Conservation (phyloP, 2,329 filamentous ascomycete genomes). For the Monosporascus sp. region DNA sequence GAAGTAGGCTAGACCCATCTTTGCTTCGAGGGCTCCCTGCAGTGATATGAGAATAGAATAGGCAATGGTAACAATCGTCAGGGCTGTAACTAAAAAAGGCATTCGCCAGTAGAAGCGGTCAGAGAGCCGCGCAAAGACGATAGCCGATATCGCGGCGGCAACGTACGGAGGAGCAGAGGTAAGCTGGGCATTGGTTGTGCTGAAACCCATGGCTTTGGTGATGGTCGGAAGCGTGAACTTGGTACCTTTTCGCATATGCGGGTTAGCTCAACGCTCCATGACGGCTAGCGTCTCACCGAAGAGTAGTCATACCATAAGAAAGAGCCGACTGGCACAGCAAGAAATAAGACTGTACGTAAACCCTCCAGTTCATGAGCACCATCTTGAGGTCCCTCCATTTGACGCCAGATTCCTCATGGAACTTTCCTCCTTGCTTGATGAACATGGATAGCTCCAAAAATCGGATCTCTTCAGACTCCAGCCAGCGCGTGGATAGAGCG, state of each 20-base stretch:
- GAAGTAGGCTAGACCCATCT: conserved; percentile 57
- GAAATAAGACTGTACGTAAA: conserved; percentile 10
- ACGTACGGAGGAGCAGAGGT: conserved; percentile 57
- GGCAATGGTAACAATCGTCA: conserved; percentile 56
- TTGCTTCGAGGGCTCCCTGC: conserved; percentile 36
- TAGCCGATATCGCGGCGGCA: conserved; percentile 57
- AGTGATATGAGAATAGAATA: conserved; percentile 57
- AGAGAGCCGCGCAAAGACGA: conserved; percentile 59
- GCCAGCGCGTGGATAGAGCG: neutral
- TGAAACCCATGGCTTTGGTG: conserved; percentile 32
- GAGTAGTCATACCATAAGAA: conserved; percentile 16
- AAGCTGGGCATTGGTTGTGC: conserved; percentile 34
- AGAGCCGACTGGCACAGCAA: conserved; percentile 23
- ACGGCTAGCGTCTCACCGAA: neutral
- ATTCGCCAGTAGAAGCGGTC: conserved; percentile 62
- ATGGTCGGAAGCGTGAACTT: conserved; percentile 29
- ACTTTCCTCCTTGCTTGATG: conserved; percentile 12
- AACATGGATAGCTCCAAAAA: conserved; percentile 1
- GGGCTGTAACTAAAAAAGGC: conserved; percentile 58
- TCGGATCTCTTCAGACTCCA: neutral
- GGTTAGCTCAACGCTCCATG: neutral
- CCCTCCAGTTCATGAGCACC: conserved; percentile 8
- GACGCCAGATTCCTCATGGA: conserved; percentile 4
- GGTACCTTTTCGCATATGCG: conserved; percentile 14
- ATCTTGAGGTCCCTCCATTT: conserved; percentile 6